phyloP scores from a whole-genome alignment of 225 moss, liverwort and hornwort species.

The Anthoceros angustus region DNA sequence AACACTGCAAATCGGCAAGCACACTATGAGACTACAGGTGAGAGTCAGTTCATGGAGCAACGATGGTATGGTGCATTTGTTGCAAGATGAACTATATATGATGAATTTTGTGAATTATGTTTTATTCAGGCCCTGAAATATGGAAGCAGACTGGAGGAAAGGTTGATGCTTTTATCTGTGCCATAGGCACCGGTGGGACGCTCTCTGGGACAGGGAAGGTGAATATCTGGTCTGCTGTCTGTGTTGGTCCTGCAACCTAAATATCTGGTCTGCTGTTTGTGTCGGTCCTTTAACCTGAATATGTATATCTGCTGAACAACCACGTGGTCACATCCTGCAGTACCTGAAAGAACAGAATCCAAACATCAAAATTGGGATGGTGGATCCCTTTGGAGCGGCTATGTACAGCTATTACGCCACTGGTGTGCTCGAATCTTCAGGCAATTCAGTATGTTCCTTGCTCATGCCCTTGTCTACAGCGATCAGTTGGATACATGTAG shows the following conservation, averaged over 20 bases:
- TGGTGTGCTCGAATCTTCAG: constrained; percentile 76
- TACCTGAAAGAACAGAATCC: constrained; percentile 70
- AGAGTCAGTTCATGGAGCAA: not conserved
- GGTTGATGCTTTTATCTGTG: constrained; percentile 81
- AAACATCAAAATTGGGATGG: constrained; percentile 61
- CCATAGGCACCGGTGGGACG: constrained; percentile 90
- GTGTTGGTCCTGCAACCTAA: constrained; percentile 24
- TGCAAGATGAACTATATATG: not conserved
- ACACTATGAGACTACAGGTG: constrained; percentile 79
- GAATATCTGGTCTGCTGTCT: not conserved
- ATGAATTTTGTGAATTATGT: not conserved
- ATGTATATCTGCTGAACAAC: not conserved
- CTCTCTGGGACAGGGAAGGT: constrained; percentile 77
- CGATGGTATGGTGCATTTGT: not conserved
- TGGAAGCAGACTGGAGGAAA: constrained; percentile 90
- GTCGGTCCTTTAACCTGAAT: constrained; percentile 24
- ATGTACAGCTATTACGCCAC: constrained; percentile 79
- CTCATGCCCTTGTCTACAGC: not conserved
- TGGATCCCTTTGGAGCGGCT: constrained; percentile 91
- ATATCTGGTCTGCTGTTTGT: not conserved
- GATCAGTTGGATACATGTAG: too few relatives aligned
- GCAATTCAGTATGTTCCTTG: constrained; percentile 38
- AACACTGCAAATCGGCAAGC: constrained; percentile 66
- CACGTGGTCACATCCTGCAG: constrained; percentile 20
- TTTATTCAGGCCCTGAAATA: constrained; percentile 60